Percentiles rank a stretch among this genome's conserved stretches.
These are phyloP conservation scores for Zangia roseola DNA, from an alignment of 768 basidiomycete species.

Conservation along the genomic window DNA sequence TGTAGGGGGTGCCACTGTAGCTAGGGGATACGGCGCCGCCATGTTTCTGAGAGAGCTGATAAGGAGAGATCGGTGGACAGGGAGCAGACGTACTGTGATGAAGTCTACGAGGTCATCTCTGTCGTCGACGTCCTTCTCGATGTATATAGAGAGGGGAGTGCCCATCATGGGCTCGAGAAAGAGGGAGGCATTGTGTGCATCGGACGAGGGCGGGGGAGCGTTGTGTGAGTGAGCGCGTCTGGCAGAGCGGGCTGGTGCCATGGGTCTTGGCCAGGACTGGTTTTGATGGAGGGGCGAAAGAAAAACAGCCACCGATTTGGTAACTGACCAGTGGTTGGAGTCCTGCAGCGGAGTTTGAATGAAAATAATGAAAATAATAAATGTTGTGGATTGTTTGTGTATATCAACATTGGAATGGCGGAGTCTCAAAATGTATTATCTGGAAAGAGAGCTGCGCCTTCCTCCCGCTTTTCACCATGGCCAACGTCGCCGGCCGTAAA, in stretches of 20 bases:
- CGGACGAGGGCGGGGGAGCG: constrained; percentile 27
- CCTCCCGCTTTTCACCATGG: constrained; percentile 34
- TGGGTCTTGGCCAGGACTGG: constrained; percentile 55
- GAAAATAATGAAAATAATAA: neutral
- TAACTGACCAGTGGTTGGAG: constrained; percentile 25
- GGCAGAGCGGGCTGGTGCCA: constrained; percentile 74
- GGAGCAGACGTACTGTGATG: constrained; percentile 54
- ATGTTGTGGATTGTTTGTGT: constrained; percentile 28
- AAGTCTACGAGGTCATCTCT: constrained; percentile 61
- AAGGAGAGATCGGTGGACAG: constrained; percentile 1
- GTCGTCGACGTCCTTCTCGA: constrained; percentile 79
- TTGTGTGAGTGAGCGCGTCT: constrained; percentile 44
- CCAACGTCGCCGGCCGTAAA: constrained; percentile 67
- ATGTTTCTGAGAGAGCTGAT: constrained; percentile 53
- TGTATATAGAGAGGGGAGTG: constrained; percentile 67
- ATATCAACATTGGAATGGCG: constrained; percentile 28
- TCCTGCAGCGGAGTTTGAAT: constrained; percentile 29
- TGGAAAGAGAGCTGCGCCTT: constrained; percentile 14
- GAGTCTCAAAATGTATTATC: constrained; percentile 35
- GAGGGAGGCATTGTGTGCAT: constrained; percentile 43
- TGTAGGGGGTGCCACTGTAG: constrained; percentile 78
- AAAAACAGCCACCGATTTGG: constrained; percentile 14
- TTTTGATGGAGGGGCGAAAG: constrained; percentile 23
- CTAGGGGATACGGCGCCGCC: constrained; percentile 72
- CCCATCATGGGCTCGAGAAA: constrained; percentile 87